Percentiles rank a stretch among this genome's conserved stretches.
These are phyloP conservation scores for Paramecium sonneborni DNA, from an alignment of 73 alveolate genomes.

Conservation along the genomic window DNA sequence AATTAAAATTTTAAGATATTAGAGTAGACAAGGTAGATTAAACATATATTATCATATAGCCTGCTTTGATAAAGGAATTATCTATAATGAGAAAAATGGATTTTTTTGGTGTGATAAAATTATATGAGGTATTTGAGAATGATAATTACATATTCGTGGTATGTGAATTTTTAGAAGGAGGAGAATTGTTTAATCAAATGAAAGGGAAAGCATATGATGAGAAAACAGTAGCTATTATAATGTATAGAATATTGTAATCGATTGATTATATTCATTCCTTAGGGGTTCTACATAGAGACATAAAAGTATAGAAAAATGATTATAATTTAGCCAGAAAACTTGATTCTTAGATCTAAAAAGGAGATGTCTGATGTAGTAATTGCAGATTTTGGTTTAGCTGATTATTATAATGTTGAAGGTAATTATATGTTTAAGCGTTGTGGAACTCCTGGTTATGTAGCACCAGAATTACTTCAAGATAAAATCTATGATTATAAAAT, in stretches of 20 bases:
- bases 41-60: not conserved
- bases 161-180: constrained; percentile 57
- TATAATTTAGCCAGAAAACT: constrained; percentile 38
- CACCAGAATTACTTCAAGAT: constrained; percentile 63
- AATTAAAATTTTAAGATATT: constrained; percentile 50
- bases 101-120: constrained; percentile 50
- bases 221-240: constrained; percentile 39
- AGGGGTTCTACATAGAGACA: constrained; percentile 59
- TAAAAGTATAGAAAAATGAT: not conserved
- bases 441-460: constrained; percentile 69
- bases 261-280: constrained; percentile 42
- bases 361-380: constrained; percentile 38
- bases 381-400: constrained; percentile 66
- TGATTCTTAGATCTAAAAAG: constrained; percentile 44
- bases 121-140: constrained; percentile 63
- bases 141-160: constrained; percentile 56
- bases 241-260: constrained; percentile 40
- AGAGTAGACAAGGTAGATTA: constrained; percentile 21
- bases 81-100: constrained; percentile 62
- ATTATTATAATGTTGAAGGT: constrained; percentile 45
- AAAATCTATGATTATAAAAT: constrained; percentile 54
- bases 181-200: constrained; percentile 56
- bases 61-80: constrained; percentile 61
- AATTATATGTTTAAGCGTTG: constrained; percentile 64
- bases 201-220: constrained; percentile 56